Base-by-base conservation (phyloP, 257 asterid species). In the Fraxinus excelsior region DNA sequence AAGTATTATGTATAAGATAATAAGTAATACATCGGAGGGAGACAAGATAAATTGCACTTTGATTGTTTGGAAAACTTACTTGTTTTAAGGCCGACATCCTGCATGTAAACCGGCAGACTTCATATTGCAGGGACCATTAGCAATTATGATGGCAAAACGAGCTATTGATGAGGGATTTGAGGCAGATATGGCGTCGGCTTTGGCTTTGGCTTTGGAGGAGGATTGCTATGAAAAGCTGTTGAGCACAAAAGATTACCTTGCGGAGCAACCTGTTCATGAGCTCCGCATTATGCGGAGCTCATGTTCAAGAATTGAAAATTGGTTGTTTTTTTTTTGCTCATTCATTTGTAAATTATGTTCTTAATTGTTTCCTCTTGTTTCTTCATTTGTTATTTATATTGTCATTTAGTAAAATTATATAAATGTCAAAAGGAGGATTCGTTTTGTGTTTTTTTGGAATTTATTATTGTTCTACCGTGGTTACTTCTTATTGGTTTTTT, bases 81-180 rank as follows among this genome's bases (percentile, higher is more conserved):
- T 7, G 4, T 32, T 67, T 32, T 44, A 2, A 16, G 25, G 49
- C n/a, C 16, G 2, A 21, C 2, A 34, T 49, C 56, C 11, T n/a
- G 56, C 66, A 12, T 74, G 64, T 79, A 21, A 69, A 16, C n/a
- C 31, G 3, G 5, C 51, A 2, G 67, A 38, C 71, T 16, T 74
- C 58, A 58, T 51, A 11, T 72, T 51, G 78, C 87, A 94, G 99
- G 99, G 99, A 19, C 99, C 99, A 23, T 28, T 95, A 79, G 99
- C 99, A 14, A 86, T 92, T 80, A 89, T 84, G 70, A 90, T 91
- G 99, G 99, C 98, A 0, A 92, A 95, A 77, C 90, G 83, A 70
- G 98, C 99, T 1, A 94, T 94, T 21, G 91, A 92, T 44, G 85
- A 85, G 40, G 99, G 99, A 23, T 35, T 87, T 35, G 95, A 90